Conservation (phyloP, 2,329 filamentous ascomycete genomes). For the Tolypocladium ovalisporum region DNA sequence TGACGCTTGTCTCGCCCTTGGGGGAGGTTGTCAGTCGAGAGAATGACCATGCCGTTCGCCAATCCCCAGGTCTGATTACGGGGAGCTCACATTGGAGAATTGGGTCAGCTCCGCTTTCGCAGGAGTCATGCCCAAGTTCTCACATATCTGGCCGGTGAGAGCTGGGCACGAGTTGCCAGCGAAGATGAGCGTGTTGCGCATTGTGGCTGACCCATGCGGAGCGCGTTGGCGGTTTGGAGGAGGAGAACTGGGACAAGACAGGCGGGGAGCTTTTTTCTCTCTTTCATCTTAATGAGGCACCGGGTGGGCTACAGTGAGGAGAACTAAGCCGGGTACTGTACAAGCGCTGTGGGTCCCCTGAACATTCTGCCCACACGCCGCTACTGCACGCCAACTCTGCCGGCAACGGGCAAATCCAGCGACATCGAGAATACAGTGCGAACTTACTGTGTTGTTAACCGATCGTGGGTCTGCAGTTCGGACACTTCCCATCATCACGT, state of each 20-base stretch:
- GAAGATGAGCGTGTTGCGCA: conserved; percentile 59
- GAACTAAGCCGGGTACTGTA: neutral
- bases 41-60: conserved; percentile 1
- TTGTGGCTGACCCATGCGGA: conserved; percentile 19
- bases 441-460: neutral
- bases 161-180: conserved; percentile 56
- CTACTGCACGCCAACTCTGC: neutral
- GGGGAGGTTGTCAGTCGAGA: conserved; percentile 12
- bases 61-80: conserved; percentile 8
- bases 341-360: no score
- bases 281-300: neutral
- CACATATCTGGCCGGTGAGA: conserved; percentile 55
- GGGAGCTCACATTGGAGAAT: conserved; percentile 55
- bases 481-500: no score
- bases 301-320: neutral
- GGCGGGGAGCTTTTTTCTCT: neutral
- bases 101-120: conserved; percentile 56
- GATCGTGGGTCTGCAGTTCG: no score
- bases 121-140: conserved; percentile 54
- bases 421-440: neutral
- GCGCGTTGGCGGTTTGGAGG: neutral
- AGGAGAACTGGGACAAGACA: neutral
- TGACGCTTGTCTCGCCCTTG: conserved; percentile 59
- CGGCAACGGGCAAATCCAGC: fast-evolving
- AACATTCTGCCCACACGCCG: neutral